Evolutionary conservation across 179 eudicot genomes (phyloP), one percentile per base, ranked within the genome.

Genomic region (Vitellaria paradoxa): DNA sequence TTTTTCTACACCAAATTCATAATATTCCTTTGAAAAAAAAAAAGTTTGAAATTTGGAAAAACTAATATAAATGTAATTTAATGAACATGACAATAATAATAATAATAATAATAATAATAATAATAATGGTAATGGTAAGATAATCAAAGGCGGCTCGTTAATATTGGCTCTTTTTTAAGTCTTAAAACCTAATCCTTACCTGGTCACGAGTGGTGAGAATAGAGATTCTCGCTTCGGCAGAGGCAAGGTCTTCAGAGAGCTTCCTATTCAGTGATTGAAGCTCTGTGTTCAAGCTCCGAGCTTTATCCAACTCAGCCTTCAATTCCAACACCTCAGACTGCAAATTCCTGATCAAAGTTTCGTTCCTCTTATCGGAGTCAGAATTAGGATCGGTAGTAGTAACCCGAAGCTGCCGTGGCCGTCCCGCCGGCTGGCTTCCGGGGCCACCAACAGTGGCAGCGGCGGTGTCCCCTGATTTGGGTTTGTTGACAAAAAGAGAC

Each of bases 201-300:
- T 76, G 76, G 40, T 70, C 46, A 14, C 21, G 20, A 46, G 30
- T 42, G 17, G 55, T 37, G 30, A 79, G 60, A 60, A 62, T 40
- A 45, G 74, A 65, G 18, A 77, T 73, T 76, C 72, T 77, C 18
- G 83, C 68, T 65, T 81, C 53, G 9, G 83, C 81, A 18, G 60
- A 6, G n/a, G 61, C 83, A 81, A 81, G 83, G 42, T 81, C 74
- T 12, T 71, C 69, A 6, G 83, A 64, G 20, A 76, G 77, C 77
- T 72, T 71, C 7, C 17, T 26, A 50, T 81, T 81, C 10, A 23
- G 66, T 7, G 66, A 46, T 47, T 53, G 73, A 14, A 81, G 79
- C 77, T 81, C 83, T 46, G 46, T 47, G 45, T 76, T 81, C 63
- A 76, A 72, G 68, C 68, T 64, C 45, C 59, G 83, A 4, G 67